Percentiles rank a stretch among this genome's conserved stretches.
phyloP scores from a whole-genome alignment of 441 rosid genomes.

The Adansonia gregorii region DNA sequence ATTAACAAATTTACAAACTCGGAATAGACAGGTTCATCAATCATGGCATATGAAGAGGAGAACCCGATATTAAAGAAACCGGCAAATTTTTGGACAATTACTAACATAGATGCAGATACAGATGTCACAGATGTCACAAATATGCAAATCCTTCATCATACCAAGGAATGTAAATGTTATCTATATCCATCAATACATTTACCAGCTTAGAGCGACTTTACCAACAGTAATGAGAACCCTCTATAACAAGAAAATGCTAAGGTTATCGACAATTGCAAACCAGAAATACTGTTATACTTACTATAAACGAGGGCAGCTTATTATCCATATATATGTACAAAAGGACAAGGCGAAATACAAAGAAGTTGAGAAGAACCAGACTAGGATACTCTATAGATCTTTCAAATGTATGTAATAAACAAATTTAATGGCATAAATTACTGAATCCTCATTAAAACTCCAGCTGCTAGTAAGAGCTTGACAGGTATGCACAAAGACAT shows the following conservation, averaged over 20 bases:
- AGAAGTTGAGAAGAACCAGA: not conserved
- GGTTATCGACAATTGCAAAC: not conserved
- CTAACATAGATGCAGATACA: constrained; percentile 19
- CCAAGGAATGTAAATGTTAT: not conserved
- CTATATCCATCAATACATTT: not conserved
- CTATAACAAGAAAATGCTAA: not conserved
- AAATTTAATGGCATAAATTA: not conserved
- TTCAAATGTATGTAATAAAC: not conserved
- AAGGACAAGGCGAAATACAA: not conserved
- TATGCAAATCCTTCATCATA: not conserved
- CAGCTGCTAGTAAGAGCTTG: not conserved
- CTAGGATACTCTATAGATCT: not conserved
- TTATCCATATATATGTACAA: not conserved
- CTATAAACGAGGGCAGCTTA: not conserved
- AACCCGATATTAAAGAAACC: not conserved
- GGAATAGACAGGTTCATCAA: not conserved
- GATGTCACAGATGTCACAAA: constrained; percentile 3
- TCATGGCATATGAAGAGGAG: not conserved
- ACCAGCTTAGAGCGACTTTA: not conserved
- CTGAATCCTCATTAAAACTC: not conserved
- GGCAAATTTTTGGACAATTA: not conserved
- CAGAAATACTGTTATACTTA: not conserved
- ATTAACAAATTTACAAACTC: not conserved
- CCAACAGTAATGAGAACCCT: not conserved
- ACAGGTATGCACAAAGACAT: not conserved